A percentile compares a stretch with the other conserved stretches of the same genome.
These are phyloP conservation scores for Brassica incana DNA, from an alignment of 345 rosid species.

Conservation along the genomic window DNA sequence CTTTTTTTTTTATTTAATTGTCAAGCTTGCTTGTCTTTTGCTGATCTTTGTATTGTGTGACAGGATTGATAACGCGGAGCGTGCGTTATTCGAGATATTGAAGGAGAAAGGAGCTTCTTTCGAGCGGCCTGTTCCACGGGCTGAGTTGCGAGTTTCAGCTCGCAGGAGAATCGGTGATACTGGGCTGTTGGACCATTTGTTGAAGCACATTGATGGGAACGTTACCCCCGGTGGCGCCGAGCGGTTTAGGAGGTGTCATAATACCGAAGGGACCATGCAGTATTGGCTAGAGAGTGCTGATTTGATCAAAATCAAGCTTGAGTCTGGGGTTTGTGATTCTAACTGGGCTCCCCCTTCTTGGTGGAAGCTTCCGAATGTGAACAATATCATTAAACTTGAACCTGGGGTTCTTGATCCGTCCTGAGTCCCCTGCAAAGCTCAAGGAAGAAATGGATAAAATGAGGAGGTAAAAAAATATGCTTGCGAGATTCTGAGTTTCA, in stretches of 20 bases:
- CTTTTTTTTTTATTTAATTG: not conserved
- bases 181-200: conserved; percentile 88
- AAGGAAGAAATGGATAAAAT: conserved; percentile 59
- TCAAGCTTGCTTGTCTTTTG: not conserved
- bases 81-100: conserved; percentile 62
- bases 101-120: conserved; percentile 74
- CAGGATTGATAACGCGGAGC: conserved; percentile 72
- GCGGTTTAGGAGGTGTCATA: conserved; percentile 82
- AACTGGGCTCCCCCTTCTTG: conserved; percentile 61
- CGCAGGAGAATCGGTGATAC: conserved; percentile 82
- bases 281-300: conserved; percentile 95
- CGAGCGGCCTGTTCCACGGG: conserved; percentile 65
- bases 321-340: conserved; percentile 66
- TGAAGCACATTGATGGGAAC: conserved; percentile 89
- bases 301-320: conserved; percentile 56
- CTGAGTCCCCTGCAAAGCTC: conserved; percentile 50
- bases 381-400: not conserved
- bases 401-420: conserved; percentile 39
- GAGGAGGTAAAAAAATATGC: conserved; percentile 44
- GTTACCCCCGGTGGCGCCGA: conserved; percentile 84
- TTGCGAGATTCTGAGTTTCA: not conserved
- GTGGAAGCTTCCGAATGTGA: conserved; percentile 48
- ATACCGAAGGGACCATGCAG: conserved; percentile 76
- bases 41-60: conserved; percentile 18
- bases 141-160: conserved; percentile 58